Base-by-base conservation (phyloP, 768 basidiomycete species). In the Psilocybe azurescens region DNA sequence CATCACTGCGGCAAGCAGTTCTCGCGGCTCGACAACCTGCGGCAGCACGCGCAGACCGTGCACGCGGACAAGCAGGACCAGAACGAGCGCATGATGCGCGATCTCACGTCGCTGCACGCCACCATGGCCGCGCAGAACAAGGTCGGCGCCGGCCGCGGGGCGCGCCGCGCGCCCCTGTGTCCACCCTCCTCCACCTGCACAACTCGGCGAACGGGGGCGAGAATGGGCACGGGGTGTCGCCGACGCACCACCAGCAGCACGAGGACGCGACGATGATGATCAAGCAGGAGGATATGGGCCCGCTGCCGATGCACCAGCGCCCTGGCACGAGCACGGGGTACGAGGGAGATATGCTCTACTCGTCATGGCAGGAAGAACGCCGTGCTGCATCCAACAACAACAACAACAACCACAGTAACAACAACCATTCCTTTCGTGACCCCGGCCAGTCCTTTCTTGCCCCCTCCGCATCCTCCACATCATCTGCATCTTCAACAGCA, bases 41-140 rank as follows among this genome's bases (percentile, higher is more conserved):
- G 97, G 50, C 97, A 99, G 73, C 97, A 99, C 75, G 94, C 95
- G 0, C 93, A 96, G 82, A 97, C 96, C 5, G 95, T 97, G 1
- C 97, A 99, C 70, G 89, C 94, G n/a, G 95, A 97, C 73, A 93
- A 94, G 79, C 87, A 87, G 73, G 91, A 91, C 0, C 85, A 88
- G 77, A 96, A 96, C 79, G 91, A 93, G 73, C 79, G 85, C 56
- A 95, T 94, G 93, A 95, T 95, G 92, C 88, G 91, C 67, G 90
- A 94, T 61, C 86, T 96, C 63, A 91, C 91, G 53, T 83, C 85
- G 4, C 83, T 96, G 50, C 94, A 96, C 68, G 91, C 93, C 47
- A 83, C 81, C 60, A 94, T 96, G 86, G 88, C 90, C 11, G 79
- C 81, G 58, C 80, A 82, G 62, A 82, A 80, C 73, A 83, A 83